These are phyloP conservation scores for Polytolypa hystricis DNA, from an alignment of 2,329 filamentous ascomycete genomes.

Conservation along the genomic window DNA sequence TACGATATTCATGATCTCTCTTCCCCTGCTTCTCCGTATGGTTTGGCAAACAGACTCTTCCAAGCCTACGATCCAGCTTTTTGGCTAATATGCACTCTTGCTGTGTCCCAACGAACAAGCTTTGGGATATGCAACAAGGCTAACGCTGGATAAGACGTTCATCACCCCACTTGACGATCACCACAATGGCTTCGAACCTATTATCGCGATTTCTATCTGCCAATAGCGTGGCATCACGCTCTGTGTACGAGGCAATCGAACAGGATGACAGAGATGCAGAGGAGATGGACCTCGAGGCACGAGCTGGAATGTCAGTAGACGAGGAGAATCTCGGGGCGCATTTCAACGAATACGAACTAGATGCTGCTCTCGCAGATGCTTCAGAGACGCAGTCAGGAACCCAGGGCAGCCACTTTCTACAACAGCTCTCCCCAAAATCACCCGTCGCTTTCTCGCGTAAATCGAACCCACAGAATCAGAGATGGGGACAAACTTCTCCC, in stretches of 20 bases:
- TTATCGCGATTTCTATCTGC: constrained; percentile 39
- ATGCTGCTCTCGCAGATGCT: constrained; percentile 44
- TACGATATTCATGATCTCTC: too few relatives aligned
- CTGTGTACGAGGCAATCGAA: constrained; percentile 19
- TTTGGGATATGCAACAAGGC: too few relatives aligned
- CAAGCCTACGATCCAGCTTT: neutral
- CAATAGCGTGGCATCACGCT: constrained; percentile 25
- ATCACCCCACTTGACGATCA: neutral
- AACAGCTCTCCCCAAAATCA: constrained; percentile 18
- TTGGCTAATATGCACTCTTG: neutral
- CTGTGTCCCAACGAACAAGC: too few relatives aligned
- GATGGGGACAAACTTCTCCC: constrained; percentile 22
- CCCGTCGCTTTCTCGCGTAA: constrained; percentile 11
- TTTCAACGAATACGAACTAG: constrained; percentile 47
- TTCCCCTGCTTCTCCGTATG: too few relatives aligned
- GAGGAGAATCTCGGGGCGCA: constrained; percentile 39
- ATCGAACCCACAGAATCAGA: constrained; percentile 6
- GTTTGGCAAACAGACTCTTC: too few relatives aligned
- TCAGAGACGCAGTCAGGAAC: constrained; percentile 37
- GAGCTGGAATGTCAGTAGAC: constrained; percentile 37
- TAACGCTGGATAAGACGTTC: too few relatives aligned
- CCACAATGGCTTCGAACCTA: constrained; percentile 42
- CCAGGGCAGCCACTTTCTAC: constrained; percentile 32
- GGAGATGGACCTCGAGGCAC: constrained; percentile 34
- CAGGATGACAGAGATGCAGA: constrained; percentile 25